phyloP scores from a whole-genome alignment of 345 rosid species.

The Pistacia atlantica region DNA sequence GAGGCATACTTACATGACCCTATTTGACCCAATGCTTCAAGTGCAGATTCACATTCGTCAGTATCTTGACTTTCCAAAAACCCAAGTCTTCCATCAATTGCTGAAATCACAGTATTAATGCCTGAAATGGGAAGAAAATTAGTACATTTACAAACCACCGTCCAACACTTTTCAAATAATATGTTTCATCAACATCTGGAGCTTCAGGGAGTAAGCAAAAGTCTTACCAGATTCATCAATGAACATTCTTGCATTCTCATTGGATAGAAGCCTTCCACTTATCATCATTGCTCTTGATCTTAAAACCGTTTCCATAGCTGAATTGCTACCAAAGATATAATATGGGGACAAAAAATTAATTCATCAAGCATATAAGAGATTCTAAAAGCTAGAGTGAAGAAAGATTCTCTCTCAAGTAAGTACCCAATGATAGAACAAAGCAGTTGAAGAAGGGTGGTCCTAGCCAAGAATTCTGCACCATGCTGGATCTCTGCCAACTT shows the following conservation, averaged over 20 bases:
- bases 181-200: not conserved
- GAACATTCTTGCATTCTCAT: slow-evolving; percentile 45
- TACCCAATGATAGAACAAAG: slow-evolving; percentile 77
- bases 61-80: slow-evolving; percentile 44
- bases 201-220: slow-evolving; percentile 6
- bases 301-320: slow-evolving; percentile 51
- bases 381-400: not conserved
- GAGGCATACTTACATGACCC: slow-evolving; percentile 69
- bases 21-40: slow-evolving; percentile 88
- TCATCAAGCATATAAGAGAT: not conserved
- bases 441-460: slow-evolving; percentile 64
- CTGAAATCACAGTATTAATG: slow-evolving; percentile 58
- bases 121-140: slow-evolving; percentile 48
- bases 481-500: slow-evolving; percentile 78
- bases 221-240: slow-evolving; percentile 70
- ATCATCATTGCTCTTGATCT: slow-evolving; percentile 85
- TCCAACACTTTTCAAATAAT: slow-evolving; percentile 2
- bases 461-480: slow-evolving; percentile 71
- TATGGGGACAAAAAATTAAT: not conserved
- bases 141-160: not conserved
- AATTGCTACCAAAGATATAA: slow-evolving; percentile 41
- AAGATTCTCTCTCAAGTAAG: slow-evolving; percentile 21
- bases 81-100: slow-evolving; percentile 64
- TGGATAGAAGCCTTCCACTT: slow-evolving; percentile 78
- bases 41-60: slow-evolving; percentile 73